phyloP scores from a whole-genome alignment of 164 flowering plant species.

The Annona cherimola region DNA sequence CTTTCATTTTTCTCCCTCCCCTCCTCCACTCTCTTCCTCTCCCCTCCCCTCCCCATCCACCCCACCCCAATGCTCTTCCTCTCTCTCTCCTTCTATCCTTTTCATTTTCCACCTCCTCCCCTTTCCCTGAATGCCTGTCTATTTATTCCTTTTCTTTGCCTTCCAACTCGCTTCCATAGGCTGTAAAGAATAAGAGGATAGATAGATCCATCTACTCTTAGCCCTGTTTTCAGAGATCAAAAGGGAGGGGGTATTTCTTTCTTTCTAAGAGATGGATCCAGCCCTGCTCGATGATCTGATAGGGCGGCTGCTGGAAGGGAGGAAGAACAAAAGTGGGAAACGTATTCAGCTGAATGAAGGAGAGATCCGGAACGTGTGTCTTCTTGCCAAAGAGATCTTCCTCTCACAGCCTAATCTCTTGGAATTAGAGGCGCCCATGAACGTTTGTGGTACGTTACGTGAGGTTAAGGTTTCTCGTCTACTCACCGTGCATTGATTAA shows the following conservation, averaged over 20 bases:
- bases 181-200: no score
- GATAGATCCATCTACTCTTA: no score
- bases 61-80: no score
- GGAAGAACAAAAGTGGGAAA: constrained; percentile 33
- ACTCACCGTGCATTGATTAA: no score
- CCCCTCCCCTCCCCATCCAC: not conserved
- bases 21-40: not conserved
- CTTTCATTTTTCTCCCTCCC: not conserved
- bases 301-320: constrained; percentile 43
- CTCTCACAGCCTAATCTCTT: constrained; percentile 52
- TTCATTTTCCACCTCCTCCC: no score
- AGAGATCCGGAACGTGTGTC: constrained; percentile 54
- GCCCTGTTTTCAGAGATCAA: no score
- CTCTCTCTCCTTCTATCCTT: not conserved
- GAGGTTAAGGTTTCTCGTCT: not conserved
- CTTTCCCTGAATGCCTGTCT: no score
- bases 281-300: constrained; percentile 32
- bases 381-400: constrained; percentile 41
- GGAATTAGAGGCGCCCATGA: constrained; percentile 59
- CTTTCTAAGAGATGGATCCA: constrained; percentile 31
- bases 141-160: not conserved
- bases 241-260: no score
- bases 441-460: constrained; percentile 50
- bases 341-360: constrained; percentile 26
- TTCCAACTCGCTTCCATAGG: not conserved